Evolutionary conservation across 257 asterid species (phyloP), one percentile per base, ranked within the genome.

Genomic region (Solanum chilense): DNA sequence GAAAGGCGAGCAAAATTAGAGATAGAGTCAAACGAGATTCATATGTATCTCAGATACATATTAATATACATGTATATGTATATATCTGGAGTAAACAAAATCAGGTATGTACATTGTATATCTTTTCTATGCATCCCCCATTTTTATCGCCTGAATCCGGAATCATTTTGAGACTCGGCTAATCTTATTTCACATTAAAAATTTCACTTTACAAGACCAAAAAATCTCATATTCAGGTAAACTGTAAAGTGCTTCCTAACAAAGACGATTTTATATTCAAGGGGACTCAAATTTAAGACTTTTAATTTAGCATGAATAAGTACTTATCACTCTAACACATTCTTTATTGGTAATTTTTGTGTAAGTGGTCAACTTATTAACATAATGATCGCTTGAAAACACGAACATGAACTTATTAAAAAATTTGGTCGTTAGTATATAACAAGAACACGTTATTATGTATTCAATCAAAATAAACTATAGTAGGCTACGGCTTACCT

Each of bases 301-400:
- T 18, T 2, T 56, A 56, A 18, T 56, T 56, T 18, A 56, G n/a
- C 0, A 56, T 0, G 0, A 56, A 56, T 0, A 1, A 18, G 5
- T 56, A 56, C 5, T 56, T 56, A 56, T 0, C 12, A 56, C n/a
- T 7, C n/a, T 18, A 56, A 0, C n/a, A 56, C 64, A 56, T 18
- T 56, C 11, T 0, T 0, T 56, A 0, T 56, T 0, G 1, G 2
- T 56, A 56, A 18, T 4, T 56, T 56, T 56, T 7, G 64, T 18
- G 64, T 11, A 56, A 20, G 25, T 56, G 12, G 12, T 56, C 64
- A 56, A 56, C 25, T 56, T 20, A 56, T 56, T 15, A 3, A 56
- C 64, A 20, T 0, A 20, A 56, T 56, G 2, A 56, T 3, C 66
- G 0, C 66, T 56, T 56, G 25, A 20, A 56, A 56, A 56, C 12